Conservation (phyloP, 768 basidiomycete species). For the Collybia mongolica region DNA sequence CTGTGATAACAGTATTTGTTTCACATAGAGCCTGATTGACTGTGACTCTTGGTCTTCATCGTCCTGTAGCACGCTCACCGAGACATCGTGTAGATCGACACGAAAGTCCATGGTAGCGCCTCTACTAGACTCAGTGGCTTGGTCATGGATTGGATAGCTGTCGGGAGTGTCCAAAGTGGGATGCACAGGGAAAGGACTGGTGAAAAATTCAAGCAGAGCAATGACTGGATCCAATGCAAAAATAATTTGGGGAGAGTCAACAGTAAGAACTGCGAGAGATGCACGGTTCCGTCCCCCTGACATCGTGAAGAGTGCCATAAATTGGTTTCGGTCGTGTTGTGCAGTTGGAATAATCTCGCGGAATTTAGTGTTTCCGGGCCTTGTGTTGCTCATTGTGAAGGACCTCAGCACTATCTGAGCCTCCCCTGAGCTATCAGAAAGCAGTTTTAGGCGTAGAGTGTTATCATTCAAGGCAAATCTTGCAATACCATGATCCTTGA, state of each 20-base stretch:
- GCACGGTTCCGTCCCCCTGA: constrained; percentile 56
- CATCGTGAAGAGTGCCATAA: constrained; percentile 88
- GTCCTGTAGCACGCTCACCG: constrained; percentile 84
- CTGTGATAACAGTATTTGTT: constrained; percentile 84
- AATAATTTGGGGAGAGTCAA: constrained; percentile 92
- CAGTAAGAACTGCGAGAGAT: constrained; percentile 76
- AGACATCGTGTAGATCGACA: constrained; percentile 87
- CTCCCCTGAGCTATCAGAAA: constrained; percentile 83
- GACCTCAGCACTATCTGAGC: constrained; percentile 88
- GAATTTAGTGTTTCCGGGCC: constrained; percentile 79
- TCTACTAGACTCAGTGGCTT: not conserved
- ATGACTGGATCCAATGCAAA: constrained; percentile 92
- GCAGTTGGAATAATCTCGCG: constrained; percentile 95
- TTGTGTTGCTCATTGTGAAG: constrained; percentile 88
- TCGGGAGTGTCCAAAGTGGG: constrained; percentile 7
- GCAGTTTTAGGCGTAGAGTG: constrained; percentile 73
- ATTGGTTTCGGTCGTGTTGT: constrained; percentile 83
- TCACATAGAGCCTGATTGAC: constrained; percentile 83
- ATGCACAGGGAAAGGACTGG: constrained; percentile 43
- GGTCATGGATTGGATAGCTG: not conserved
- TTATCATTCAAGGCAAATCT: constrained; percentile 83
- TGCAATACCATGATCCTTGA: constrained; percentile 81
- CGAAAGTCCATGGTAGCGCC: constrained; percentile 55
- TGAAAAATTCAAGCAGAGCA: constrained; percentile 84
- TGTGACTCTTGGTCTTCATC: constrained; percentile 78